phyloP scores from a whole-genome alignment of 345 rosid genomes.

The Stellera chamaejasme region DNA sequence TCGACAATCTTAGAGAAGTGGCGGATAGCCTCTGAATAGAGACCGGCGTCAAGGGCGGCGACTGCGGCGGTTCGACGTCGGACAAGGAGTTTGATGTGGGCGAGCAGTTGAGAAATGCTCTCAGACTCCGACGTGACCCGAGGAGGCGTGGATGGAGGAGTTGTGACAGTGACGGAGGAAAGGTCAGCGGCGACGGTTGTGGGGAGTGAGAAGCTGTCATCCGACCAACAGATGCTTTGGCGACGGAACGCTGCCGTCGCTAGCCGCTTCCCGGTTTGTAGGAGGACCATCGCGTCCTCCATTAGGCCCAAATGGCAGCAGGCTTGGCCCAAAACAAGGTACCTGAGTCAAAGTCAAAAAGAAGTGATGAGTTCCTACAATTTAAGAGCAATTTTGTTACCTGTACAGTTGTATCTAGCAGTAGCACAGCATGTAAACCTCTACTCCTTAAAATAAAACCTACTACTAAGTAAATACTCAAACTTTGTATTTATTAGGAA shows the following conservation, averaged over 20 bases:
- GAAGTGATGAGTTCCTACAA: too few relatives aligned
- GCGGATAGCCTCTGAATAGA: slow-evolving; percentile 68
- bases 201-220: slow-evolving; percentile 65
- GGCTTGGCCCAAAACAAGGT: slow-evolving; percentile 68
- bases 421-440: too few relatives aligned
- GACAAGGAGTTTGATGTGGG: slow-evolving; percentile 69
- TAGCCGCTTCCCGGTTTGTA: slow-evolving; percentile 82
- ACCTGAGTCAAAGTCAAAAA: slow-evolving; percentile 26
- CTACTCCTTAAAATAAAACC: too few relatives aligned
- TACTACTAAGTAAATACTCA: too few relatives aligned
- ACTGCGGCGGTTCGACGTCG: slow-evolving; percentile 79
- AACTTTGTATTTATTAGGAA: too few relatives aligned
- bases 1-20: slow-evolving; percentile 79
- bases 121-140: slow-evolving; percentile 36
- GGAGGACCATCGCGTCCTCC: slow-evolving; percentile 90
- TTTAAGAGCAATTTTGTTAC: too few relatives aligned
- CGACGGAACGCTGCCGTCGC: slow-evolving; percentile 88
- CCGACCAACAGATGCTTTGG: slow-evolving; percentile 65
- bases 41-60: slow-evolving; percentile 73
- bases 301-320: slow-evolving; percentile 78
- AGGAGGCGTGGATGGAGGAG: slow-evolving; percentile 45
- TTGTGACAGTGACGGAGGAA: slow-evolving; percentile 11
- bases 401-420: too few relatives aligned
- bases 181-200: slow-evolving; percentile 8
- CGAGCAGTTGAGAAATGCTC: slow-evolving; percentile 47